phyloP scores from a whole-genome alignment of 2,329 filamentous ascomycete genomes.

The Escovopsis sp. region DNA sequence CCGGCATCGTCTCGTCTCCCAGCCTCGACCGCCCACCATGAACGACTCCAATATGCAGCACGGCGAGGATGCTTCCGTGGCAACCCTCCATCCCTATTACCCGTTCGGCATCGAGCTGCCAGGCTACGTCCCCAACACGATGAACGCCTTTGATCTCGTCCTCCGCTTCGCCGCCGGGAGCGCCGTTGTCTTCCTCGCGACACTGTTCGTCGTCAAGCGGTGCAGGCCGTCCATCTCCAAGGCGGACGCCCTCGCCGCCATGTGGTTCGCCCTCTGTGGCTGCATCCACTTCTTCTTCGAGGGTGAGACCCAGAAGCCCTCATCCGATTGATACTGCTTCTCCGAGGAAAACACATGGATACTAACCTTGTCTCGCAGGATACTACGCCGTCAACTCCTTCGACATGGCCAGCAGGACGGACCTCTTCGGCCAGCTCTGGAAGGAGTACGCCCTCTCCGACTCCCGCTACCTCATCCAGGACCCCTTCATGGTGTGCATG shows the following conservation, averaged over 20 bases:
- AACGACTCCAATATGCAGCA: constrained; percentile 1
- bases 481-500: constrained; percentile 41
- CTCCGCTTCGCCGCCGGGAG: constrained; percentile 43
- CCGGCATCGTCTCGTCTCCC: neutral
- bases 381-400: constrained; percentile 33
- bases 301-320: constrained; percentile 10
- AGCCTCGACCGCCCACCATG: neutral
- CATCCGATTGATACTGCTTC: no score
- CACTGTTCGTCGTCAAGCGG: constrained; percentile 37
- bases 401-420: constrained; percentile 23
- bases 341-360: no score
- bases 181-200: constrained; percentile 39
- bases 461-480: constrained; percentile 37
- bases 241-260: constrained; percentile 41
- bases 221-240: constrained; percentile 36
- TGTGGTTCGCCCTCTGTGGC: constrained; percentile 66
- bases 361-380: constrained; percentile 15
- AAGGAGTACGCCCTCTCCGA: constrained; percentile 44
- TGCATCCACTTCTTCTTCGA: constrained; percentile 31
- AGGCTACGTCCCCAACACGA: constrained; percentile 52
- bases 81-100: constrained; percentile 45
- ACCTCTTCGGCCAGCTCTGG: constrained; percentile 39
- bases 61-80: neutral
- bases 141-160: constrained; percentile 43
- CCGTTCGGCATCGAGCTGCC: constrained; percentile 47